Base-by-base conservation (phyloP, 495 filamentous ascomycete genomes). In the Clohesyomyces aquaticus region DNA sequence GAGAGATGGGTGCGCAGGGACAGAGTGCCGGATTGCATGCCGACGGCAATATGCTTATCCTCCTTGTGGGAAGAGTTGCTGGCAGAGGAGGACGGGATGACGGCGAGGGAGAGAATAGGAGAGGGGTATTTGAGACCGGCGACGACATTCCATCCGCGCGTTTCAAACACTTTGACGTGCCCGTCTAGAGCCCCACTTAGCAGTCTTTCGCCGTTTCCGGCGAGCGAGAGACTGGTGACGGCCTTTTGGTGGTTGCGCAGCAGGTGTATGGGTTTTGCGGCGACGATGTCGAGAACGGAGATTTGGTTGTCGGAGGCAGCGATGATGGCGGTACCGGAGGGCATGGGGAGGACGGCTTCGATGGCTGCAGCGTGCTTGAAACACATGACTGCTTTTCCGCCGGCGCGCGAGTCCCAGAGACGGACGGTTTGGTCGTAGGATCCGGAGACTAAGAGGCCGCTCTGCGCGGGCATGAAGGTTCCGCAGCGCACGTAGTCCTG, bases 221-320 rank as follows among this genome's bases (percentile, higher is more conserved):
- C 94, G n/a, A 86, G 73, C 16, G 80, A 80, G 32, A 99, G 81
- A 3, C 89, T 84, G 0, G 94, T 98, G 28, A 99, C 91, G 0
- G 94, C 96, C 84, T 97, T 98, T 76, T 99, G 94, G 74, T 99
- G 95, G 71, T 92, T 96, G 56, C 88, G 86, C 45, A 99, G 87
- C 60, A 95, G 77, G 35, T 91, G 87, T 45, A 93, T 74, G 1
- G 91, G 91, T 70, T 89, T 92, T 26, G 90, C 95, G 49, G 92
- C 95, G 19, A 98, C 86, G 21, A 99, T 82, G 75, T 99, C 93
- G 66, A 98, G 82, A n/a, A 99, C 91, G 4, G 87, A 88, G 67
- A 99, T 91, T 72, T 91, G 85, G 74, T 90, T 95, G 45, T 90
- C 93, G 23, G 91, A 83, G 1, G 92, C 84, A 38, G 91, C 91